phyloP scores from a whole-genome alignment of 768 basidiomycete species.

The Mycena rebaudengoi region DNA sequence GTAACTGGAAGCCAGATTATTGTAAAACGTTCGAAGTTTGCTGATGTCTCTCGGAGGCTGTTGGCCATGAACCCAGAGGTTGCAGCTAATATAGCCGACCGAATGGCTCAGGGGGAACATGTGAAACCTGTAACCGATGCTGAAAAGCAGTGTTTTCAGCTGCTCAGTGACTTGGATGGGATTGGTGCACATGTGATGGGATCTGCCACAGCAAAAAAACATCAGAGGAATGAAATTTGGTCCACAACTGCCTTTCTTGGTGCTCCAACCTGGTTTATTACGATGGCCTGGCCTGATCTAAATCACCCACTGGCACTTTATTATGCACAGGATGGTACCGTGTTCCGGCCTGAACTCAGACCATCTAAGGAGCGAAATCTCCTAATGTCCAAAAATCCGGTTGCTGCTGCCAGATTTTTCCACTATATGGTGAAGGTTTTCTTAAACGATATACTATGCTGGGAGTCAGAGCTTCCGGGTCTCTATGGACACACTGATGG shows the following conservation, averaged over 20 bases:
- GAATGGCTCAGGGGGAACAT: constrained; percentile 33
- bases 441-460: constrained; percentile 22
- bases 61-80: constrained; percentile 31
- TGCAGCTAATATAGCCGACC: constrained; percentile 25
- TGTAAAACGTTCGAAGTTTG: constrained; percentile 36
- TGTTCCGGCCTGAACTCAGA: constrained; percentile 25
- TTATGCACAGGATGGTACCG: constrained; percentile 34
- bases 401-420: constrained; percentile 30
- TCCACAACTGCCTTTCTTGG: constrained; percentile 33
- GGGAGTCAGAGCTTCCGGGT: background rate
- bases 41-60: constrained; percentile 31
- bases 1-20: constrained; percentile 37
- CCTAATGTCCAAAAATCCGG: constrained; percentile 25
- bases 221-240: constrained; percentile 42
- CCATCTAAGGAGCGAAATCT: background rate
- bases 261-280: constrained; percentile 46
- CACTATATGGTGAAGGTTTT: constrained; percentile 29
- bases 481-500: constrained; percentile 28
- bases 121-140: constrained; percentile 35
- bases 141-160: constrained; percentile 44
- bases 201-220: constrained; percentile 37
- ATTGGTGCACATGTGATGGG: constrained; percentile 41
- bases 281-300: constrained; percentile 40
- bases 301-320: constrained; percentile 45
- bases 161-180: constrained; percentile 45